Percentiles rank a stretch among this genome's conserved stretches.
These are phyloP conservation scores for Castanea crenata DNA, from an alignment of 306 rosid species.

Conservation along the genomic window DNA sequence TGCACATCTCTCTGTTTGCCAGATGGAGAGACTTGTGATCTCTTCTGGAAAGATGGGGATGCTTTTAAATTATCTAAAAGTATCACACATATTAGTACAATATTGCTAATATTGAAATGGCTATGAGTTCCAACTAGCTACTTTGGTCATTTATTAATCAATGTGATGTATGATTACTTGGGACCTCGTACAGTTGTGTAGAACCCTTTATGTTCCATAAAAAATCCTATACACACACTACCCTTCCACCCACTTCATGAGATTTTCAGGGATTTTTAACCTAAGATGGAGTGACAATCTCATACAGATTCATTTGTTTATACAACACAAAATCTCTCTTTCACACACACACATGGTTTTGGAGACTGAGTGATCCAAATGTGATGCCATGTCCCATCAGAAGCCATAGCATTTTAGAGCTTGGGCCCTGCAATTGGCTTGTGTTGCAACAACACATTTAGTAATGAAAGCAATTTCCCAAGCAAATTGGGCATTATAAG, in stretches of 20 bases:
- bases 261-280: neutral
- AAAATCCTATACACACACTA: too few relatives aligned
- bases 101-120: too few relatives aligned
- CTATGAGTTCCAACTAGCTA: too few relatives aligned
- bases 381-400: slow-evolving; percentile 49
- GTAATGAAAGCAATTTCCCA: slow-evolving; percentile 25
- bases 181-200: slow-evolving; percentile 49
- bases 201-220: slow-evolving; percentile 6
- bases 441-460: slow-evolving; percentile 22
- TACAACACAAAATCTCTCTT: slow-evolving; percentile 7
- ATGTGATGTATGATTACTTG: slow-evolving; percentile 38
- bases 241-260: too few relatives aligned
- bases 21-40: neutral
- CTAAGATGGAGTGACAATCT: neutral
- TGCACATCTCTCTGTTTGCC: neutral
- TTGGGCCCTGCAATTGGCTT: slow-evolving; percentile 31
- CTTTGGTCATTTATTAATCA: slow-evolving; percentile 6
- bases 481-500: neutral
- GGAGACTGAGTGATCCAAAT: slow-evolving; percentile 37
- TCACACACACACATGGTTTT: neutral
- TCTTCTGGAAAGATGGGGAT: neutral
- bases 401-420: slow-evolving; percentile 19
- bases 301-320: slow-evolving; percentile 17
- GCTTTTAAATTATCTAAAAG: too few relatives aligned
- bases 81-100: neutral